Evolutionary conservation across 148 eudicot genomes (phyloP), one percentile per base, ranked within the genome.

Genomic region (Amaranthus cruentus): DNA sequence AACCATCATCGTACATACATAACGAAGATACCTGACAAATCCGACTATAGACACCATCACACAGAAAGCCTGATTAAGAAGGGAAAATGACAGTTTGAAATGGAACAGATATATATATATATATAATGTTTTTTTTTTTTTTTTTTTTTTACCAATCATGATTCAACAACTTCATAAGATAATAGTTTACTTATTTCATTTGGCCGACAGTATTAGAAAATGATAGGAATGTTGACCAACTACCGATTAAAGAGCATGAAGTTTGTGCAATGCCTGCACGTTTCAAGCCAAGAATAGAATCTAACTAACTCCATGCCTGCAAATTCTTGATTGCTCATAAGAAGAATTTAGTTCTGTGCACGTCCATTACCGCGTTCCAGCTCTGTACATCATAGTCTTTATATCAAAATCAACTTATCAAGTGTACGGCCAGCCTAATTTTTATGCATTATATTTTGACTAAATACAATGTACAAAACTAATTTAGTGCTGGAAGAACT

Each of bases 221-320:
- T 18, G 10, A 9, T 1, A 58, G 3, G 3, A 53, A 65, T 10
- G 13, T 43, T 44, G 72, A 55, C 50, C 73, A 70, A 43, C 55
- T 67, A 67, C 42, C 70, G 48, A 56, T 56, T 67, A 53, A 43
- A 28, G 28, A 63, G 57, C 49, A 42, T 73, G 53, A 53, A 7
- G 14, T 54, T 65, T 43, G 38, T 74, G 15, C 54, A 74, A 64
- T 50, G 64, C 55, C 54, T 74, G 68, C 77, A 74, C 71, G 77
- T 66, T 54, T 66, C 13, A 9, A 6, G 44, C n/a, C 56, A 12
- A 0, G 21, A 64, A 53, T 50, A 62, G 13, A 55, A 46, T 44
- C 62, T 62, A 28, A 28, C 38, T 28, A 28, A 28, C 38, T 28
- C 18, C 70, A 44, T 74, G 62, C 18, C 68, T 62, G 49, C 51